Evolutionary conservation across 2,329 filamentous ascomycete species (phyloP), one percentile per base, ranked within the genome.

Genomic region (Fusarium floridanum): DNA sequence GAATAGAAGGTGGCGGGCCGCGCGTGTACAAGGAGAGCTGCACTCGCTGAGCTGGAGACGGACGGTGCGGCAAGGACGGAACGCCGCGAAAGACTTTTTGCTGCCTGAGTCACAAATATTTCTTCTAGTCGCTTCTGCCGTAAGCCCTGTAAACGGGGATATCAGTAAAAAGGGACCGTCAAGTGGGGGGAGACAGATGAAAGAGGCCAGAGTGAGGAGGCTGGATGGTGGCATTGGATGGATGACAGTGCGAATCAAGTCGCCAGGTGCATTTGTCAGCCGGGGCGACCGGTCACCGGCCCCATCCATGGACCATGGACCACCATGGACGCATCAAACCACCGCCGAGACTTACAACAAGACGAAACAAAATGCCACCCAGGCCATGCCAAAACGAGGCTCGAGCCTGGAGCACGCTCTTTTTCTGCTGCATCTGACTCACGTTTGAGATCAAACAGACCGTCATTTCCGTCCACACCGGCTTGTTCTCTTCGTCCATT

Each of bases 81-180:
- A 34, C 29, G 37, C 20, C 37, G 45, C 57, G 61, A 50, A 66
- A 62, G 65, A 62, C 56, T 67, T 67, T 82, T 82, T 80, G 80
- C 76, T 82, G 82, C 82, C 82, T 83, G 80, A 82, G 81, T 82
- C 80, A 81, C 72, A 78, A 77, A 79, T 65, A 73, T 62, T 62
- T 61, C 62, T 80, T 80, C 80, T 81, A 79, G 80, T 72, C 72
- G 73, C 56, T 81, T 79, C 77, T 75, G 66, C 62, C 29, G 68
- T 66, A 56, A 59, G 64, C 45, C 34, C 43, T 50, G 67, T 53
- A 50, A 68, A 53, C 64, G 67, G 50, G 56, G 55, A 50, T 39
- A 50, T 39, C 71, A 55, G 61, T 39, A 50, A 65, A 71, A 41
- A 62, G 71, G 43, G 37, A 72, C 57, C 27, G 61, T 14, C 48